Conservation (phyloP, 192 early-diverging fungal species). For the Coemansia sp. region DNA sequence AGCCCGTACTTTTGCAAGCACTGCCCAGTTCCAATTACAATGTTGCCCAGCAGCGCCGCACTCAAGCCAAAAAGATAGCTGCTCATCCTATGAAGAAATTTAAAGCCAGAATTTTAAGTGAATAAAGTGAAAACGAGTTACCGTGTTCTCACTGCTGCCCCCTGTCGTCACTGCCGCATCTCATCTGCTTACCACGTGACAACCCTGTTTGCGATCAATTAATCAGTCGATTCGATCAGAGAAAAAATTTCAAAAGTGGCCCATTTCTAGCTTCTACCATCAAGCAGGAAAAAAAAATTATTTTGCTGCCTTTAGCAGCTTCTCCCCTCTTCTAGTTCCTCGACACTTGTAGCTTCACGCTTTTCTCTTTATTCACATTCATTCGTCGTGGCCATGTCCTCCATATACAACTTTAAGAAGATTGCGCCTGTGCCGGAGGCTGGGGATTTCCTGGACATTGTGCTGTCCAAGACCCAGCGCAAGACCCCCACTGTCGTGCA, state of each 20-base stretch:
- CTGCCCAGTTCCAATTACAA: constrained; percentile 50
- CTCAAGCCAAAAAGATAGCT: constrained; percentile 38
- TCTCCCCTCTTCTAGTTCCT: neutral
- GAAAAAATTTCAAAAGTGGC: too few relatives aligned
- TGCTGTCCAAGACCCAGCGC: constrained; percentile 96
- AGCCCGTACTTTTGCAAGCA: constrained; percentile 52
- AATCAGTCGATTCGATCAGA: neutral
- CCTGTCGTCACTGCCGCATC: neutral
- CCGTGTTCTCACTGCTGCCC: too few relatives aligned
- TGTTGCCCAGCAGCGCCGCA: constrained; percentile 44
- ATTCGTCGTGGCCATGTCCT: constrained; percentile 24
- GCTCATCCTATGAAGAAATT: constrained; percentile 13
- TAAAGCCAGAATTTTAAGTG: too few relatives aligned
- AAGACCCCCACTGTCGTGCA: constrained; percentile 97
- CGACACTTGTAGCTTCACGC: too few relatives aligned
- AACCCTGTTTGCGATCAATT: neutral
- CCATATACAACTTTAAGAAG: constrained; percentile 98
- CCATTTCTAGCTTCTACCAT: too few relatives aligned
- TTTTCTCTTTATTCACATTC: neutral
- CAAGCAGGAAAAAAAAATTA: constrained; percentile 5
- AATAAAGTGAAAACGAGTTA: too few relatives aligned
- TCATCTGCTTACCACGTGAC: neutral
- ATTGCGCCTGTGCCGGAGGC: constrained; percentile 92
- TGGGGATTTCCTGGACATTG: constrained; percentile 95
- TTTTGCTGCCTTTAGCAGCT: neutral